Percentiles rank a stretch among this genome's conserved stretches.
Evolutionary conservation across 2,329 filamentous ascomycete genomes (phyloP).

Genomic region (Lasiodiplodia sp.): DNA sequence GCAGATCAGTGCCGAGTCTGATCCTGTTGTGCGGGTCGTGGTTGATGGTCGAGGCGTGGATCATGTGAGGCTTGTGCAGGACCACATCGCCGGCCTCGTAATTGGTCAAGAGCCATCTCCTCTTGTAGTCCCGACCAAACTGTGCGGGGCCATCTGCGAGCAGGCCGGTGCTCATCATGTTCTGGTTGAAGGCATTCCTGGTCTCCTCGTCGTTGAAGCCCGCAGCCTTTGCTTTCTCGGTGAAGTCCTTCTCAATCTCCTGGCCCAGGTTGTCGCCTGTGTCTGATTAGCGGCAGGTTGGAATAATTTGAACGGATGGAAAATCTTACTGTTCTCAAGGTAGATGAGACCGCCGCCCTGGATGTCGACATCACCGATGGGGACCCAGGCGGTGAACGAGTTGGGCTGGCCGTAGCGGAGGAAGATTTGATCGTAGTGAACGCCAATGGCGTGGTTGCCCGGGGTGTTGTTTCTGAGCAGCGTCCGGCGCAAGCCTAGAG

Average conservation of each 20-base stretch:
- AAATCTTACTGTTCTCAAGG: slow-evolving; percentile 43
- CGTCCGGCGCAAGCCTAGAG: slow-evolving; percentile 56
- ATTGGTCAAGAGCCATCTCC: slow-evolving; percentile 55
- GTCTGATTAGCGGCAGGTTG: background rate
- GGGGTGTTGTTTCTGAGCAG: slow-evolving; percentile 65
- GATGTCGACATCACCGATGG: slow-evolving; percentile 47
- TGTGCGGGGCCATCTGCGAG: slow-evolving; percentile 55
- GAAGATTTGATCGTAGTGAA: slow-evolving; percentile 54
- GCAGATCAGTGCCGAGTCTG: slow-evolving; percentile 63
- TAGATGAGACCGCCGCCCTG: slow-evolving; percentile 54
- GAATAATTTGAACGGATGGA: background rate
- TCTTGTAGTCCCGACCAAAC: slow-evolving; percentile 39
- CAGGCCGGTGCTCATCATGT: slow-evolving; percentile 62
- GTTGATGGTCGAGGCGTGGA: slow-evolving; percentile 61
- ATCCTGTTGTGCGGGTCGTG: slow-evolving; percentile 60
- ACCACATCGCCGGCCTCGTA: slow-evolving; percentile 60
- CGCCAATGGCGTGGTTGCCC: slow-evolving; percentile 51
- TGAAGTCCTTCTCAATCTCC: slow-evolving; percentile 51
- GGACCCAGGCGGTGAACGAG: slow-evolving; percentile 45
- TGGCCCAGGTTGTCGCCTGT: slow-evolving; percentile 41
- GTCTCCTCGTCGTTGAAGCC: slow-evolving; percentile 59
- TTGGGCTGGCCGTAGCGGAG: slow-evolving; percentile 47
- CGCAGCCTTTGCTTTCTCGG: slow-evolving; percentile 46
- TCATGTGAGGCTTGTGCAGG: slow-evolving; percentile 54
- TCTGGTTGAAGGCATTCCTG: slow-evolving; percentile 50